These are phyloP conservation scores for Moniliophthora roreri DNA, from an alignment of 1,284 basidiomycete genomes.

Conservation along the genomic window DNA sequence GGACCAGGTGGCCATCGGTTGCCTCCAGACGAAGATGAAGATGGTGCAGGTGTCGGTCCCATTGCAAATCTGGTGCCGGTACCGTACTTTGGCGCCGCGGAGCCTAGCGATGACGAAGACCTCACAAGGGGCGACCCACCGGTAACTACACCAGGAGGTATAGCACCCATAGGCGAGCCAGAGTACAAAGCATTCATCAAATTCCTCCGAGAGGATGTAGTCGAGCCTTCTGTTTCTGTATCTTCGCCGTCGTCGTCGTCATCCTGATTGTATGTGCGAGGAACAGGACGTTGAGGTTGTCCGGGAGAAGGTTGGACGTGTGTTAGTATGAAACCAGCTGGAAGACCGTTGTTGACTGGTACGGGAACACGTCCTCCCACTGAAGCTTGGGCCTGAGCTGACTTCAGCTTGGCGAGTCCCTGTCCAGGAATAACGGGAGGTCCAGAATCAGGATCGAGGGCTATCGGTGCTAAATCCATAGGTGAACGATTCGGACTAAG, in stretches of 20 bases:
- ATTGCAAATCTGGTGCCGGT: background rate
- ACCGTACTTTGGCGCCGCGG: background rate
- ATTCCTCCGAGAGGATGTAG: background rate
- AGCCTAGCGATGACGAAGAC: background rate
- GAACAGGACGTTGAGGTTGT: background rate
- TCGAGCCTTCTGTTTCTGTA: background rate
- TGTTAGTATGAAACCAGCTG: background rate
- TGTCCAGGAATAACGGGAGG: background rate
- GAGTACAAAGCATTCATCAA: background rate
- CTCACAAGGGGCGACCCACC: background rate
- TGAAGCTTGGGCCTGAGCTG: background rate
- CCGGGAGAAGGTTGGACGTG: background rate
- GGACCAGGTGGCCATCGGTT: background rate
- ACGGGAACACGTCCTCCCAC: background rate
- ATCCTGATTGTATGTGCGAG: background rate
- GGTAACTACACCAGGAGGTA: background rate
- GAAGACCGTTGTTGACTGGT: background rate
- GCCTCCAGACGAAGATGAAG: background rate
- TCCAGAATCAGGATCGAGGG: background rate
- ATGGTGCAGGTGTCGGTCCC: background rate
- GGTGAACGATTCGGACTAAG: constrained; percentile 2
- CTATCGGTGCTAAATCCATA: background rate
- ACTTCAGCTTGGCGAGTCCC: background rate
- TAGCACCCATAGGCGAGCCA: background rate
- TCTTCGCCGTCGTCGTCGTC: background rate